Conservation (phyloP, 352 stramenopile species). For the Pythium chondricola region DNA sequence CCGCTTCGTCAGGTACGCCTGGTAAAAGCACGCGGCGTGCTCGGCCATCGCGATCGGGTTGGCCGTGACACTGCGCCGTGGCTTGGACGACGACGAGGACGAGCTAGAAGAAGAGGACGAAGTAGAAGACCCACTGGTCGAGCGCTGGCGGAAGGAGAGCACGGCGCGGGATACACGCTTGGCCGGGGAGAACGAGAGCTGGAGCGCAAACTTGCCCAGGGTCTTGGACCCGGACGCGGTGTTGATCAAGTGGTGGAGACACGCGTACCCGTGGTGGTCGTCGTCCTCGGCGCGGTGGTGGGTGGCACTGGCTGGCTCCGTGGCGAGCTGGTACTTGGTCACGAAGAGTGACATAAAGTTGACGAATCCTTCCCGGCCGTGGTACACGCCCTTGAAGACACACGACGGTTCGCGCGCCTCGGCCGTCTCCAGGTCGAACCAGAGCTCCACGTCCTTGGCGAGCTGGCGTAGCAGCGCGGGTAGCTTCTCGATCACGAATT, state of each 20-base stretch:
- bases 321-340: slow-evolving; percentile 72
- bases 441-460: slow-evolving; percentile 79
- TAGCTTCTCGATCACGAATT: slow-evolving; percentile 49
- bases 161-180: slow-evolving; percentile 78
- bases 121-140: slow-evolving; percentile 2
- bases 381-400: slow-evolving; percentile 86
- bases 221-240: slow-evolving; percentile 75
- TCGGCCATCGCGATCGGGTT: slow-evolving; percentile 76
- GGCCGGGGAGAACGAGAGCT: slow-evolving; percentile 79
- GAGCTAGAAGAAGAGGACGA: slow-evolving; percentile 11
- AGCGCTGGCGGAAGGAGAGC: slow-evolving; percentile 74
- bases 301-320: slow-evolving; percentile 39
- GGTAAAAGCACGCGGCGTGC: slow-evolving; percentile 74
- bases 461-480: slow-evolving; percentile 72
- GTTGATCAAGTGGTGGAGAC: slow-evolving; percentile 56
- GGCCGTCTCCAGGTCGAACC: slow-evolving; percentile 77
- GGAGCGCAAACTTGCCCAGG: slow-evolving; percentile 61
- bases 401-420: slow-evolving; percentile 69
- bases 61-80: slow-evolving; percentile 44
- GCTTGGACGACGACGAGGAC: slow-evolving; percentile 26
- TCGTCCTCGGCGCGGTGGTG: slow-evolving; percentile 60
- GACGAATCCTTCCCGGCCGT: slow-evolving; percentile 80
- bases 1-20: slow-evolving; percentile 77
- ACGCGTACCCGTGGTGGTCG: slow-evolving; percentile 65
- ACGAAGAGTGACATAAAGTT: slow-evolving; percentile 77